phyloP scores from a whole-genome alignment of 176 grass and related monocot species.

The Aegilops bicornis region DNA sequence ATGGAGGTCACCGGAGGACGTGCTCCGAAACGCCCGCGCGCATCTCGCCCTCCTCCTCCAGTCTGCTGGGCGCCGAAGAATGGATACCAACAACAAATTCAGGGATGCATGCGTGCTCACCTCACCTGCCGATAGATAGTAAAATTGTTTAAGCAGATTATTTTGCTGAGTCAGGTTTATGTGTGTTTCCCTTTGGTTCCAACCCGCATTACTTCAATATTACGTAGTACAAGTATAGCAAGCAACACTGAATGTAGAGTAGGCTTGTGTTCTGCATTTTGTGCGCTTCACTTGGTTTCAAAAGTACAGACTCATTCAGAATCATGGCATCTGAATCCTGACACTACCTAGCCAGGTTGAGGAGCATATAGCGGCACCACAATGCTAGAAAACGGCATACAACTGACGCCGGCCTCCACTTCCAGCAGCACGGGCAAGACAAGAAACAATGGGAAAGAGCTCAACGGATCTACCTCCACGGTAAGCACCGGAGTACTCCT shows the following conservation, averaged over 20 bases:
- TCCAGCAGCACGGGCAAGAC: slow-evolving; percentile 32
- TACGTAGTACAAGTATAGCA: background rate
- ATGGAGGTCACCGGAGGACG: background rate
- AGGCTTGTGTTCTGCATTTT: background rate
- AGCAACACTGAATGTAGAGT: background rate
- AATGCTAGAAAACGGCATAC: slow-evolving; percentile 42
- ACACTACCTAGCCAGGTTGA: slow-evolving; percentile 24
- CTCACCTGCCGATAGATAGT: background rate
- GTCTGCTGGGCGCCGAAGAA: background rate
- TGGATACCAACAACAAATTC: background rate
- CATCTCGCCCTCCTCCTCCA: background rate
- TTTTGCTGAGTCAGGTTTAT: background rate
- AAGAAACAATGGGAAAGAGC: slow-evolving; percentile 32
- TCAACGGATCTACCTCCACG: slow-evolving; percentile 26
- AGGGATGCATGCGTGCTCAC: background rate
- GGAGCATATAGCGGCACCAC: background rate
- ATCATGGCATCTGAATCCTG: background rate
- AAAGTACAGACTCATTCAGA: background rate
- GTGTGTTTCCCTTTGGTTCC: background rate
- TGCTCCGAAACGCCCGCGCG: background rate
- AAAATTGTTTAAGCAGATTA: background rate
- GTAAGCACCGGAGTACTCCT: slow-evolving; percentile 31
- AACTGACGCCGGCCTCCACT: slow-evolving; percentile 35
- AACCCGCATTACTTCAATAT: background rate
- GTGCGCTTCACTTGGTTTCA: background rate